Evolutionary conservation across 2,329 filamentous ascomycete species (phyloP).

Genomic region (Epicoccum sorghinum): DNA sequence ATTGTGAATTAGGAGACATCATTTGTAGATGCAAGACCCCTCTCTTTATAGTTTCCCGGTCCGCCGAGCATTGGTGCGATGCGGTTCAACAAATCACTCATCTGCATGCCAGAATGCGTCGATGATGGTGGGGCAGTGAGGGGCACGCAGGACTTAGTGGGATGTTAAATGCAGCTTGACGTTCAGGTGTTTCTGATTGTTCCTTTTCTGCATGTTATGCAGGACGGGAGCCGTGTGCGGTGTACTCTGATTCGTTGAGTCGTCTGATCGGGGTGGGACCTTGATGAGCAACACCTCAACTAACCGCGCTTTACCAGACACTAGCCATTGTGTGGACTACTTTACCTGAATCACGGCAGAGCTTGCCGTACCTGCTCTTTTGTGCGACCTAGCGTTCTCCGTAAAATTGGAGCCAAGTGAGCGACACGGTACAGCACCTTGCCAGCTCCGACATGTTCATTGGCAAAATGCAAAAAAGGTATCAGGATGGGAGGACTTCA

Average conservation of each 20-base stretch:
- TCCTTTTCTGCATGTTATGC: background rate
- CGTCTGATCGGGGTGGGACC: background rate
- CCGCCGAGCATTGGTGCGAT: background rate
- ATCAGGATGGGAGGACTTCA: too few relatives aligned
- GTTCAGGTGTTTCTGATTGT: background rate
- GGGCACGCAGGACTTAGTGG: constrained; percentile 6
- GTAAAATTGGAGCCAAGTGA: too few relatives aligned
- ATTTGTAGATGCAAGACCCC: background rate
- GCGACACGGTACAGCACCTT: too few relatives aligned
- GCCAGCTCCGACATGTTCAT: too few relatives aligned
- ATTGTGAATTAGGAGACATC: background rate
- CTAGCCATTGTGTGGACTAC: background rate
- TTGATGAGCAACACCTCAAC: constrained; percentile 1
- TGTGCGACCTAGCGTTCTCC: background rate
- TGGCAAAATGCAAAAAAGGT: too few relatives aligned
- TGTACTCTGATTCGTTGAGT: background rate
- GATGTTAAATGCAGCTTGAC: constrained; percentile 5
- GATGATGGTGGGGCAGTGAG: constrained; percentile 13
- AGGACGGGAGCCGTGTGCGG: constrained; percentile 2
- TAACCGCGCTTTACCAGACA: constrained; percentile 9
- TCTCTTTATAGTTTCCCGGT: constrained; percentile 3
- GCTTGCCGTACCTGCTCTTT: background rate
- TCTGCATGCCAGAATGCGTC: background rate
- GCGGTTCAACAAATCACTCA: constrained; percentile 12
- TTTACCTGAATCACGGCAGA: background rate